Evolutionary conservation across 192 early-diverging fungal species (phyloP).

Genomic region (Glomus cerebriforme): DNA sequence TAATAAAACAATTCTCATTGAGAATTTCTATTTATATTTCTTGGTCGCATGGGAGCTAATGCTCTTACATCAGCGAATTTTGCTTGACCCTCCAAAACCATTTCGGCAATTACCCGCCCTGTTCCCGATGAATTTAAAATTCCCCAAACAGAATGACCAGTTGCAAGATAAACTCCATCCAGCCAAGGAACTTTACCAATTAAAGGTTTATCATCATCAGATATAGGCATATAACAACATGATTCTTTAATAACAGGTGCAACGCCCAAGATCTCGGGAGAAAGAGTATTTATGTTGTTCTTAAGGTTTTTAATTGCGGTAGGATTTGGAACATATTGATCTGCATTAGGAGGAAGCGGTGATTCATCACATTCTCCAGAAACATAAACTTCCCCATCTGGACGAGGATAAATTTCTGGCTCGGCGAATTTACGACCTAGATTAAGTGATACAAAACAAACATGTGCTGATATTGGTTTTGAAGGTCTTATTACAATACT

Average conservation of each 20-base stretch:
- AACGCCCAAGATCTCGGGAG: conserved; percentile 33
- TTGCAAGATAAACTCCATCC: conserved; percentile 41
- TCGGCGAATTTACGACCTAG: conserved; percentile 33
- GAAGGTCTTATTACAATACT: conserved; percentile 39
- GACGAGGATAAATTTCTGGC: conserved; percentile 52
- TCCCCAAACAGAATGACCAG: conserved; percentile 52
- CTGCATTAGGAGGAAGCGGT: conserved; percentile 36
- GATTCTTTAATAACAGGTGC: conserved; percentile 34
- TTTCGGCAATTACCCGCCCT: conserved; percentile 45
- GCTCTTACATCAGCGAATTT: conserved; percentile 32
- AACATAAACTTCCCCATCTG: conserved; percentile 51
- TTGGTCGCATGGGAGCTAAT: conserved; percentile 28
- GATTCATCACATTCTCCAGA: conserved; percentile 42
- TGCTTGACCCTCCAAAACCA: conserved; percentile 40
- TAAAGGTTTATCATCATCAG: conserved; percentile 37
- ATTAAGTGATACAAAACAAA: conserved; percentile 41
- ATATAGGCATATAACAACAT: conserved; percentile 49
- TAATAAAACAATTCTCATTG: neutral
- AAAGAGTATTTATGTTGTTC: conserved; percentile 30
- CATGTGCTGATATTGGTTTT: conserved; percentile 35
- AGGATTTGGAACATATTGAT: conserved; percentile 32
- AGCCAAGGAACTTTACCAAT: conserved; percentile 42
- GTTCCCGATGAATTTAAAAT: conserved; percentile 48
- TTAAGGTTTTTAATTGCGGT: conserved; percentile 32
- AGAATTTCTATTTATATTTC: neutral